A percentile compares a stretch with the other conserved stretches of the same genome.
Conservation (phyloP, 2,329 filamentous ascomycete species). For the Thielaviopsis musarum region DNA sequence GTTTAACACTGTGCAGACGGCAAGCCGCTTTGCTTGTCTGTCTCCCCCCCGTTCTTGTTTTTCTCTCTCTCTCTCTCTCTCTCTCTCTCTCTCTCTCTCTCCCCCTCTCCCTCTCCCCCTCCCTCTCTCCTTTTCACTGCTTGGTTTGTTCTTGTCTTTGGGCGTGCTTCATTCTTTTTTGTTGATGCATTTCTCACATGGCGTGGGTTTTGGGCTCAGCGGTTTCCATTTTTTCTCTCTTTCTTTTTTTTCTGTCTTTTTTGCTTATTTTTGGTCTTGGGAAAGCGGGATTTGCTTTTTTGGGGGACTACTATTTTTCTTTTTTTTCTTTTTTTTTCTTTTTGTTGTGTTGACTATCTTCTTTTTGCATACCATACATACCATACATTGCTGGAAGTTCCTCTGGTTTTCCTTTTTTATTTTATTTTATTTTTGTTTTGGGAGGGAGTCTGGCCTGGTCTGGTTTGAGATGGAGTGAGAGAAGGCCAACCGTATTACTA, state of each 20-base stretch:
- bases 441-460: too few species aligned
- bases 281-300: neutral
- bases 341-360: neutral
- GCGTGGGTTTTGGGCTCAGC: neutral
- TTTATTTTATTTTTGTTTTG: neutral
- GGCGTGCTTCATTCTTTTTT: neutral
- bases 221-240: neutral
- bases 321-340: conserved; percentile 2
- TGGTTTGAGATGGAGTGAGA: too few species aligned
- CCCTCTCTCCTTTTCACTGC: neutral
- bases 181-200: neutral
- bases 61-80: neutral
- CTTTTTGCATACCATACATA: neutral
- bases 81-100: neutral
- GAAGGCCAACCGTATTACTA: too few species aligned
- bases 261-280: conserved; percentile 4
- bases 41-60: too few species aligned
- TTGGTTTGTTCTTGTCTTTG: conserved; percentile 5
- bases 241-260: neutral
- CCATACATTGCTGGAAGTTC: neutral
- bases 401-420: too few species aligned
- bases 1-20: too few species aligned
- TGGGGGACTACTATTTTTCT: neutral
- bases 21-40: too few species aligned
- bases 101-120: neutral